A percentile compares a stretch with the other conserved stretches of the same genome.
These are phyloP conservation scores for Rubia balearica DNA, from an alignment of 305 asterid genomes.

Conservation along the genomic window DNA sequence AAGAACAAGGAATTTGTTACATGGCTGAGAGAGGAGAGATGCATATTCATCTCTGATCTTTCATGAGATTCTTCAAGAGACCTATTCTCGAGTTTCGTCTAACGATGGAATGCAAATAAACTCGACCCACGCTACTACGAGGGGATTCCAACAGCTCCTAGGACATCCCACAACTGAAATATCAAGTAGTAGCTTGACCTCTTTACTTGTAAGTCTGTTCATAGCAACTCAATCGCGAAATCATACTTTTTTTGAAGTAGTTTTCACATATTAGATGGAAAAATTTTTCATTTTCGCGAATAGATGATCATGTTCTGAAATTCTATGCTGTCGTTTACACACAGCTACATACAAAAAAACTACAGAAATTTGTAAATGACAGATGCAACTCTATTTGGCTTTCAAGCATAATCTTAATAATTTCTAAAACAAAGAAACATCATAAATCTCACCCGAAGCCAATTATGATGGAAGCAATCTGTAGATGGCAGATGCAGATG, in stretches of 20 bases:
- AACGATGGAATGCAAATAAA: conserved; percentile 59
- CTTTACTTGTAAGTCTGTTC: neutral
- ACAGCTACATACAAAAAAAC: no score
- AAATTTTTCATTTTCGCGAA: no score
- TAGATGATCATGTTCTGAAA: no score
- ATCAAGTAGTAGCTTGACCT: conserved; percentile 36
- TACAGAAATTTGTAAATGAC: no score
- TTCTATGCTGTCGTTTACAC: no score
- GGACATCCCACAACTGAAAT: conserved; percentile 80
- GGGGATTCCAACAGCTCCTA: conserved; percentile 64
- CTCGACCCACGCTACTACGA: conserved; percentile 67
- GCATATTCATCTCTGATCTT: conserved; percentile 60
- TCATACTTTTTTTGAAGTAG: neutral
- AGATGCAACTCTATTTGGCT: no score
- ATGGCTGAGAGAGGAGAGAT: conserved; percentile 82
- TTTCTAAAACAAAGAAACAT: no score
- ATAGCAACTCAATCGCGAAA: neutral
- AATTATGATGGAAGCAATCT: no score
- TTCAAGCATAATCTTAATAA: no score
- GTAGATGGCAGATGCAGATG: no score
- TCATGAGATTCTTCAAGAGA: conserved; percentile 62
- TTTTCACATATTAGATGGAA: neutral
- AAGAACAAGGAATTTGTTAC: conserved; percentile 79
- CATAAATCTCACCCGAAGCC: no score
- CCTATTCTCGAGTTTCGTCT: conserved; percentile 53